These are phyloP conservation scores for Calonectria henricotiae DNA, from an alignment of 2,329 filamentous ascomycete species.

Conservation along the genomic window DNA sequence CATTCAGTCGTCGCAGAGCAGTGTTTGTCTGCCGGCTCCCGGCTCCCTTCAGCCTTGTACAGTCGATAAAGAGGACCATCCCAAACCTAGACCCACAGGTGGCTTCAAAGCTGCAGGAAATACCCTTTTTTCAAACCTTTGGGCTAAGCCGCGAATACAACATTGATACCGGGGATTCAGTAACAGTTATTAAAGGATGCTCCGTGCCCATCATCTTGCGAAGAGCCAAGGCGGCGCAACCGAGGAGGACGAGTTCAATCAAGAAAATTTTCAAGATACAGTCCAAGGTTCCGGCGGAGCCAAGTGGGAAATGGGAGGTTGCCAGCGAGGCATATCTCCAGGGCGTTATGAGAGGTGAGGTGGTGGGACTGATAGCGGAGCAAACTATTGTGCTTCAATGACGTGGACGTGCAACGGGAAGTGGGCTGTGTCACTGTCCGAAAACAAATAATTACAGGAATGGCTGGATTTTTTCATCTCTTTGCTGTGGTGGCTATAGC, in stretches of 20 bases:
- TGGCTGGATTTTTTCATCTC: neutral
- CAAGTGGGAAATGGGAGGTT: constrained; percentile 1
- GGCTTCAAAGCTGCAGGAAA: constrained; percentile 1
- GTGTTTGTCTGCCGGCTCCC: constrained; percentile 11
- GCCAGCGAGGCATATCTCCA: constrained; percentile 19
- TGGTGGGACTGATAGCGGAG: constrained; percentile 19
- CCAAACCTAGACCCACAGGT: constrained; percentile 5
- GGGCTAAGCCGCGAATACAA: constrained; percentile 23
- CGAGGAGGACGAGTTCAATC: neutral
- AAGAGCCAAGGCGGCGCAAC: neutral
- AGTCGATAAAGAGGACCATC: constrained; percentile 11
- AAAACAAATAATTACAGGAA: neutral
- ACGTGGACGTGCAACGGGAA: neutral
- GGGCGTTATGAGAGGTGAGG: constrained; percentile 16
- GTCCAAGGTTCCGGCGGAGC: neutral
- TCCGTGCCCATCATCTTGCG: constrained; percentile 8
- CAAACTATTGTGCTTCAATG: constrained; percentile 12
- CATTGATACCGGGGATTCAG: neutral
- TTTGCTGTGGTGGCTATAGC: constrained; percentile 1
- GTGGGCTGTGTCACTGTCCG: constrained; percentile 5
- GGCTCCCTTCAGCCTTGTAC: constrained; percentile 6
- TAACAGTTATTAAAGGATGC: constrained; percentile 4
- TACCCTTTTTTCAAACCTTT: constrained; percentile 8
- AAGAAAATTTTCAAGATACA: constrained; percentile 5
- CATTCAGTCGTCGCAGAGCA: neutral